A percentile compares a stretch with the other conserved stretches of the same genome.
These are phyloP conservation scores for Globisporangium polare DNA, from an alignment of 352 stramenopile genomes.

Conservation along the genomic window DNA sequence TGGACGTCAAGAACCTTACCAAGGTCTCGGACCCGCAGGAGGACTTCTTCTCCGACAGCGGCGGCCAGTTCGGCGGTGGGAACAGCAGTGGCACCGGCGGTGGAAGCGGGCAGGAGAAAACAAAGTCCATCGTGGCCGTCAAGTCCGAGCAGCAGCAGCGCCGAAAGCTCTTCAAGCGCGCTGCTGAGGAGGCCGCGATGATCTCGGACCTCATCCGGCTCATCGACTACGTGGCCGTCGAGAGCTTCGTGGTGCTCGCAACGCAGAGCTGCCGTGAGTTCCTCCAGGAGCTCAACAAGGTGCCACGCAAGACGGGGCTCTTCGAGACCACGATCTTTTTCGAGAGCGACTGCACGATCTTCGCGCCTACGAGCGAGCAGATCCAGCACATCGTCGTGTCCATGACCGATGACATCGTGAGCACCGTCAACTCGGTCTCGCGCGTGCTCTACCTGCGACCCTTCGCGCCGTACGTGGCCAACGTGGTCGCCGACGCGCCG, in stretches of 20 bases:
- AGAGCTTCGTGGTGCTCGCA: conserved; percentile 86
- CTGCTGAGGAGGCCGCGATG: conserved; percentile 85
- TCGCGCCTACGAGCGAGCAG: conserved; percentile 84
- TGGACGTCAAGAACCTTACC: conserved; percentile 88
- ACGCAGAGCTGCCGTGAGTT: conserved; percentile 85
- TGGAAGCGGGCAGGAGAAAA: conserved; percentile 62
- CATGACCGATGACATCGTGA: conserved; percentile 88
- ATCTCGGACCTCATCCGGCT: conserved; percentile 93
- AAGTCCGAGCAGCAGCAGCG: conserved; percentile 89
- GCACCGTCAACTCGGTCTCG: conserved; percentile 84
- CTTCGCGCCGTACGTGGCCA: conserved; percentile 80
- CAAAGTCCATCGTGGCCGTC: conserved; percentile 90
- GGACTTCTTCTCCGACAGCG: conserved; percentile 52
- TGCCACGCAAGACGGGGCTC: conserved; percentile 84
- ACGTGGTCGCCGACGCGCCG: conserved; percentile 60
- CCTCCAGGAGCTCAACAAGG: conserved; percentile 86
- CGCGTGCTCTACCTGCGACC: conserved; percentile 86
- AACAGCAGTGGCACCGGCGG: conserved; percentile 7
- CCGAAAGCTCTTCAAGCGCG: conserved; percentile 76
- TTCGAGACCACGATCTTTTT: conserved; percentile 94
- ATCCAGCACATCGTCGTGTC: conserved; percentile 87
- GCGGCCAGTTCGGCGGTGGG: conserved; percentile 8
- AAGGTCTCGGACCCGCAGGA: conserved; percentile 56
- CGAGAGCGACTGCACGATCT: conserved; percentile 70
- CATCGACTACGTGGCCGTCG: conserved; percentile 91